Evolutionary conservation across 2,329 filamentous ascomycete genomes (phyloP), one percentile per base, ranked within the genome.

Genomic region (Diaporthe sp.): DNA sequence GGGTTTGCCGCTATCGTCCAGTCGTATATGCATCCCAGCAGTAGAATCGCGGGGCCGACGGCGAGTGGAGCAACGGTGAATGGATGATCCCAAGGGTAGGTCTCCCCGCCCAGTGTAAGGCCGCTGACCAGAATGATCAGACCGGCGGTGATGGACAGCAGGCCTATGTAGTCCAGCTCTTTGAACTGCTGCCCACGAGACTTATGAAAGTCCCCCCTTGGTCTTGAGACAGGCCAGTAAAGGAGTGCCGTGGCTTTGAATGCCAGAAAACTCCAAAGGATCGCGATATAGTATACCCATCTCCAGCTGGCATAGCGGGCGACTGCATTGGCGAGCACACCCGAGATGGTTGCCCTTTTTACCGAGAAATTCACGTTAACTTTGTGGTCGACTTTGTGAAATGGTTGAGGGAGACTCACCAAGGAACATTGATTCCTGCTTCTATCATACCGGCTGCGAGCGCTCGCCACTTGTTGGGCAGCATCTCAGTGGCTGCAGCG

Each of bases 241-340:
- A 72, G 47, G 4, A 72, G 60, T 13, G 50, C 57, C 9, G 70
- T 72, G 22, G 70, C 70, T 9, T 72, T 72, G 70, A 72, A 72
- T 2, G 70, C 60, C 19, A 72, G 38, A 19, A 72, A 72, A 19
- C 70, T 72, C 57, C 58, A 64, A 2, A 66, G 58, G 8, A 72
- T 72, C 25, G 70, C 57, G 30, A 72, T 72, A 35, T 72, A 72
- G 58, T 66, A 72, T 12, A 72, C n/a, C 70, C 70, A 72, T n/a
- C 70, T 72, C 70, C 70, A 72, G 25, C 70, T 72, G n/a, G 57
- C 45, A 9, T 72, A 72, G 8, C 70, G 70, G 19, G 70, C 60
- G 15, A 72, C 33, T 17, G 33, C 45, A n/a, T 72, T 72, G 7
- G 42, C 70, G 2, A 72, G 42, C 0, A 72, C 45, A 0, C 58